Conservation (phyloP, 805 yeast species). For the Candida takata region DNA sequence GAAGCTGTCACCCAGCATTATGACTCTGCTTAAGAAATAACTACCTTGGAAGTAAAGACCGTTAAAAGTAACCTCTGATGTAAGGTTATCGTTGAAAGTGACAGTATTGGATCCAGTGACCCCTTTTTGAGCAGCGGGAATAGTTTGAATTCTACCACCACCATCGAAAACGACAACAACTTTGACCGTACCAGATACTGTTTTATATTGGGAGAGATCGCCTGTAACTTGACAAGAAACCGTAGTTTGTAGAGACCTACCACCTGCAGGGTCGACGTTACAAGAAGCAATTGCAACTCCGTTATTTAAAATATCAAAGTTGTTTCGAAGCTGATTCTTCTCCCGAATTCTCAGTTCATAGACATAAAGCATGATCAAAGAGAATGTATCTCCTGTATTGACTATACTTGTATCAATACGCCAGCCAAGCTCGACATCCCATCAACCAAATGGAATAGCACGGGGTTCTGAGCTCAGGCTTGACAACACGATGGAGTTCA, state of each 20-base stretch:
- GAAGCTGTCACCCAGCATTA: slow-evolving; percentile 13
- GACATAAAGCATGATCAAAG: slow-evolving; percentile 11
- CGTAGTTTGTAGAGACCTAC: slow-evolving; percentile 2
- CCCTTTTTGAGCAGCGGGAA: slow-evolving; percentile 8
- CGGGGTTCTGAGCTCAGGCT: too few species aligned
- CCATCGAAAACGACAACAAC: slow-evolving; percentile 9
- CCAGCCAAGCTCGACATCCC: slow-evolving; percentile 6
- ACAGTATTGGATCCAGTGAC: slow-evolving; percentile 9
- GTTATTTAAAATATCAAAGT: slow-evolving; percentile 6
- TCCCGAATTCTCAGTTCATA: slow-evolving; percentile 9
- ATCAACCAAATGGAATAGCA: slow-evolving; percentile 7
- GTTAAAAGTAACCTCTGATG: slow-evolving; percentile 1
- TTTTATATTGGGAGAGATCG: slow-evolving; percentile 2
- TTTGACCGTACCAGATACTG: slow-evolving; percentile 5
- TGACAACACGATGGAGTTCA: slow-evolving; percentile 6
- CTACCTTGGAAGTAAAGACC: neutral
- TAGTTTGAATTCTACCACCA: slow-evolving; percentile 8
- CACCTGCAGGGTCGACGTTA: slow-evolving; percentile 9
- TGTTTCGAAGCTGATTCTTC: slow-evolving; percentile 1
- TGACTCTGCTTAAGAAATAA: slow-evolving; percentile 5
- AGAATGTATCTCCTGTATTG: slow-evolving; percentile 13
- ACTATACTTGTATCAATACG: slow-evolving; percentile 3
- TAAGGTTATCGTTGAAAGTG: slow-evolving; percentile 9
- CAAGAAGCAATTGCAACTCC: slow-evolving; percentile 11
- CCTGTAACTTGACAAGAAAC: slow-evolving; percentile 8